Evolutionary conservation across 208 protist species (phyloP), one percentile per base, ranked within the genome.

Genomic region (Angomonas deanei): DNA sequence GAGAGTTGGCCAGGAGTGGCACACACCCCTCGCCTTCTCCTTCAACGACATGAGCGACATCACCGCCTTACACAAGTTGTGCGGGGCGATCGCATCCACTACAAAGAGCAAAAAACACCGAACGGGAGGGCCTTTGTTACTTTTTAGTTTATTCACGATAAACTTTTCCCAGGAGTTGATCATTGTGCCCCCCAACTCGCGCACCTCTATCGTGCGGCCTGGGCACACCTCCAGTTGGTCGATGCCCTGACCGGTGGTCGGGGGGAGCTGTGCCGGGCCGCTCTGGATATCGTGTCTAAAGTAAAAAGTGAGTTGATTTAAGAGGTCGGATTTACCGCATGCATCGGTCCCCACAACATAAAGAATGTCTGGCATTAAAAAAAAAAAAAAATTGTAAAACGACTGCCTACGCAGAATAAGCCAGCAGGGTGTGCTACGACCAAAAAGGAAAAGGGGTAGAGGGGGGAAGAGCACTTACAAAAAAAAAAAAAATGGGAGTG

Each of bases 191-290:
- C 82, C 84, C 11, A 94, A 46, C 70, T 94, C 88, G 28, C 76
- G 55, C 33, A 90, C 13, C 55, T 91, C 82, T 4, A 91, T 65
- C n/a, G 64, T 63, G 10, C 26, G 4, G 1, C 26, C 57, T 5
- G 71, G 58, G 53, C 57, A 3, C 1, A 89, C 15, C 27, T 10
- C 23, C 49, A 89, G 17, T n/a, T 32, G 64, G 31, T 63, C 49
- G 38, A 94, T 68, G 49, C 88, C 78, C 53, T 94, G 88, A 28
- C 85, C 88, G 26, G 68, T 77, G 8, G 88, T 94, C 28, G 88
- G 68, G 15, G 59, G 42, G 3, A 77, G 58, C 24, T 76, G 66
- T 10, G 26, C 61, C 0, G 78, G 78, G 23, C 52, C 42, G 1
- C 54, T 60, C 11, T 24, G 34, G 13, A 89, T 53, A 17, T 56